A percentile compares a stretch with the other conserved stretches of the same genome.
Evolutionary conservation across 768 basidiomycete species (phyloP).

Genomic region (Lepiota venenata): DNA sequence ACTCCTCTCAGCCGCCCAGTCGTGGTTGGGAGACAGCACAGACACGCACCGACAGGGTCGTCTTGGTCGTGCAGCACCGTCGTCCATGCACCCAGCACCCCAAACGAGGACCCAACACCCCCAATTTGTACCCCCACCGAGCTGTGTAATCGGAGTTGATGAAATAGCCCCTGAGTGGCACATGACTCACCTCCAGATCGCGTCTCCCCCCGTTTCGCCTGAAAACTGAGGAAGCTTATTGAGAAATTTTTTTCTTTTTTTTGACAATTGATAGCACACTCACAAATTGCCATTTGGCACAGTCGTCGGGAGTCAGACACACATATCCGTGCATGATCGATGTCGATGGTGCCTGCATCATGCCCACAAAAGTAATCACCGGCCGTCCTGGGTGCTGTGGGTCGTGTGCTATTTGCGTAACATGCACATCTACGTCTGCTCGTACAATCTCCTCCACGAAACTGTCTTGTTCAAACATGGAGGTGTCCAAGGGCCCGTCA

Average conservation of each 20-base stretch:
- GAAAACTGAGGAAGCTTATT: constrained; percentile 31
- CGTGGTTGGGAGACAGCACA: not conserved
- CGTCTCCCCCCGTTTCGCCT: constrained; percentile 43
- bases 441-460: constrained; percentile 53
- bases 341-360: constrained; percentile 38
- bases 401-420: constrained; percentile 40
- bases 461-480: constrained; percentile 46
- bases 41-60: constrained; percentile 40
- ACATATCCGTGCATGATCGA: constrained; percentile 53
- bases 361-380: constrained; percentile 50
- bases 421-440: constrained; percentile 41
- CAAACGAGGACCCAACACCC: constrained; percentile 53
- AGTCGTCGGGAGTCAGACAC: constrained; percentile 51
- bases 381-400: constrained; percentile 48
- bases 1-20: not conserved
- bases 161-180: not conserved
- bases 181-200: constrained; percentile 52
- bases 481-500: constrained; percentile 21
- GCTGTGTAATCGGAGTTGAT: constrained; percentile 27
- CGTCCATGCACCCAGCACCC: constrained; percentile 53
- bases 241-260: not conserved
- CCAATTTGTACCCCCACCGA: constrained; percentile 65
- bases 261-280: constrained; percentile 19
- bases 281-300: constrained; percentile 65
- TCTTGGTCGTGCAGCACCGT: constrained; percentile 41